phyloP scores from a whole-genome alignment of 2,329 filamentous ascomycete species.

The Penicillium aurantiogriseum region DNA sequence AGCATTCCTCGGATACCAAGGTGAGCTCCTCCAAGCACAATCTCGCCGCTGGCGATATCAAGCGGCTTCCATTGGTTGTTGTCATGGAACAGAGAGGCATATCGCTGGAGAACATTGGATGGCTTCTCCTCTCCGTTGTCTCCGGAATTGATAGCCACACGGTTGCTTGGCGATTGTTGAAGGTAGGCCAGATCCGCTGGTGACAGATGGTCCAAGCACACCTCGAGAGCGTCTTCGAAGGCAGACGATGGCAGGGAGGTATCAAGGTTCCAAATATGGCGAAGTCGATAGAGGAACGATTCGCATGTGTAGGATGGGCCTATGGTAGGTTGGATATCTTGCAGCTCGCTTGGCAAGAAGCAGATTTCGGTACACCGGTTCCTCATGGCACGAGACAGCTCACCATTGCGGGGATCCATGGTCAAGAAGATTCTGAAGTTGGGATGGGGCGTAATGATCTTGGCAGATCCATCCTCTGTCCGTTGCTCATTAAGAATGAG shows the following conservation, averaged over 20 bases:
- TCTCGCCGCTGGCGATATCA: slow-evolving; percentile 18
- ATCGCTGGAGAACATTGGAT: slow-evolving; percentile 29
- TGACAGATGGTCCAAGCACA: slow-evolving; percentile 41
- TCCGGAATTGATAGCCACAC: slow-evolving; percentile 19
- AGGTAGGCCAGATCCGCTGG: slow-evolving; percentile 34
- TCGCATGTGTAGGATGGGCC: slow-evolving; percentile 40
- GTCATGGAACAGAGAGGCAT: slow-evolving; percentile 34
- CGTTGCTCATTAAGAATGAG: slow-evolving; percentile 93
- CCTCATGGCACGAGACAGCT: slow-evolving; percentile 92
- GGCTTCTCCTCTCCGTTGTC: slow-evolving; percentile 11
- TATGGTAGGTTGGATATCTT: slow-evolving; percentile 12
- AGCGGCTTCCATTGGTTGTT: slow-evolving; percentile 32
- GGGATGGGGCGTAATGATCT: slow-evolving; percentile 75
- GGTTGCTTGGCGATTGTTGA: slow-evolving; percentile 29
- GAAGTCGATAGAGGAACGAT: slow-evolving; percentile 41
- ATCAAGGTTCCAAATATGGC: slow-evolving; percentile 33
- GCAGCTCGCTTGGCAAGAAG: slow-evolving; percentile 52
- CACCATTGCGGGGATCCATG: slow-evolving; percentile 86
- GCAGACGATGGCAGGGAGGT: slow-evolving; percentile 8
- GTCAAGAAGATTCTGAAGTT: slow-evolving; percentile 92
- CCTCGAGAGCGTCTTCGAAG: slow-evolving; percentile 25
- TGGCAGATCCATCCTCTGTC: slow-evolving; percentile 73
- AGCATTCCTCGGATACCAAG: slow-evolving; percentile 26
- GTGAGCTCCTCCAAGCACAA: slow-evolving; percentile 26
- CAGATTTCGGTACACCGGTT: slow-evolving; percentile 92